These are phyloP conservation scores for Simplicillium aogashimaense DNA, from an alignment of 2,329 filamentous ascomycete species.

Conservation along the genomic window DNA sequence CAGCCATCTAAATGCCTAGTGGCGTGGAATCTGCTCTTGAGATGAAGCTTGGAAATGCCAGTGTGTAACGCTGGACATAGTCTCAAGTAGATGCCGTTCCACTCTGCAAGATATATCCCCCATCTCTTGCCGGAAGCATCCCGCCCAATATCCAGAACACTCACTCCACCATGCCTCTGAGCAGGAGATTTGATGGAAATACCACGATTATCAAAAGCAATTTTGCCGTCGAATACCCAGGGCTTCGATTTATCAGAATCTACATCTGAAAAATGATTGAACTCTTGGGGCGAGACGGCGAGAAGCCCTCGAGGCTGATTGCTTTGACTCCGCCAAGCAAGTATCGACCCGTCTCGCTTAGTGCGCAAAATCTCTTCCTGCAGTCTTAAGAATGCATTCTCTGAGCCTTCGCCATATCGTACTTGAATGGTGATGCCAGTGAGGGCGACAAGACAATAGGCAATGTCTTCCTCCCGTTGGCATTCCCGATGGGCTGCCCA, in stretches of 20 bases:
- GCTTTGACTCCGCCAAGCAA: constrained; percentile 4
- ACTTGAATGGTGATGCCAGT: constrained; percentile 1
- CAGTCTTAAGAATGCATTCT: constrained; percentile 1
- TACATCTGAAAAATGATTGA: constrained; percentile 4
- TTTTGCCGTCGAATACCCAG: constrained; percentile 3
- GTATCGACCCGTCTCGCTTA: constrained; percentile 4
- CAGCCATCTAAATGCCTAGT: background rate
- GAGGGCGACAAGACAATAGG: constrained; percentile 2
- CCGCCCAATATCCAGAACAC: background rate
- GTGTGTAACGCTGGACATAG: background rate
- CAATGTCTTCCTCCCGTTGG: constrained; percentile 3
- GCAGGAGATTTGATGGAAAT: constrained; percentile 4
- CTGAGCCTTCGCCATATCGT: constrained; percentile 4
- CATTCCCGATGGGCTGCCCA: constrained; percentile 1
- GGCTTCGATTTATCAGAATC: background rate
- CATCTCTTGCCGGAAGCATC: background rate
- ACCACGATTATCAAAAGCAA: constrained; percentile 3
- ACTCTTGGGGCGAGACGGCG: constrained; percentile 3
- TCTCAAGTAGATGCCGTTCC: background rate
- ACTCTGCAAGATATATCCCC: background rate
- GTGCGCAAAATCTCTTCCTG: constrained; percentile 5
- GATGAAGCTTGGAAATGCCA: background rate
- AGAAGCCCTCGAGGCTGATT: constrained; percentile 2
- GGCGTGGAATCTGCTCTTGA: background rate
- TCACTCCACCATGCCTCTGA: background rate